Evolutionary conservation across 768 basidiomycete species (phyloP), one percentile per base, ranked within the genome.

Genomic region (Trametes villosa): DNA sequence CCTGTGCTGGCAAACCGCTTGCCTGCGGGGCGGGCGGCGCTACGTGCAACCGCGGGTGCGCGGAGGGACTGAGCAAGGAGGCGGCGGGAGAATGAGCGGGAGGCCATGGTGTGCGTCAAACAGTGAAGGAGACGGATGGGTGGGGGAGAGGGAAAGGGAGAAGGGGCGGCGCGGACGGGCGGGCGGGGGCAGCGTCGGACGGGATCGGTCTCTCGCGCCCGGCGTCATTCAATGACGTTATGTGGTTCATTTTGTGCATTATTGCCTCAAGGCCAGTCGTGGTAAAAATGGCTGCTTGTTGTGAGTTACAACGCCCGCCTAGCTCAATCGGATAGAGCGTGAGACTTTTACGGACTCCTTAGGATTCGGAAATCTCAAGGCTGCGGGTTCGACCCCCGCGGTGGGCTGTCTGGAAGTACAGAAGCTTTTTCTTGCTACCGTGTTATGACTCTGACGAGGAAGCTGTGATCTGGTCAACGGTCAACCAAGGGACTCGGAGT

Each of bases 381-480:
- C 84, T 88, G 86, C 86, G 86, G 86, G 86, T 88, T 88, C 86
- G 86, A 88, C 81, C 86, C 86, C 86, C 86, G 86, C 86, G 86
- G 85, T 86, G 86, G 86, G 86, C 86, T 87, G 84, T 29, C 59
- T 20, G 52, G n/a, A n/a, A n/a, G n/a, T n/a, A n/a, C n/a, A n/a
- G n/a, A n/a, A n/a, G n/a, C n/a, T 63, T 41, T 57, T 38, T 15
- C 49, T 26, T 46, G n/a, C n/a, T n/a, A n/a, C n/a, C n/a, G n/a
- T n/a, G n/a, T n/a, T n/a, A 30, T 34, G 31, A 36, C 8, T 15
- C 15, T 36, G 34, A 9, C 34, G 15, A 38, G 36, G 36, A 38
- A n/a, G n/a, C n/a, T n/a, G n/a, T n/a, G n/a, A n/a, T n/a, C n/a
- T n/a, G n/a, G n/a, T n/a, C n/a, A n/a, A n/a, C n/a, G n/a, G n/a